phyloP scores from a whole-genome alignment of 1,284 basidiomycete species.

The Pisolithus thermaeus region DNA sequence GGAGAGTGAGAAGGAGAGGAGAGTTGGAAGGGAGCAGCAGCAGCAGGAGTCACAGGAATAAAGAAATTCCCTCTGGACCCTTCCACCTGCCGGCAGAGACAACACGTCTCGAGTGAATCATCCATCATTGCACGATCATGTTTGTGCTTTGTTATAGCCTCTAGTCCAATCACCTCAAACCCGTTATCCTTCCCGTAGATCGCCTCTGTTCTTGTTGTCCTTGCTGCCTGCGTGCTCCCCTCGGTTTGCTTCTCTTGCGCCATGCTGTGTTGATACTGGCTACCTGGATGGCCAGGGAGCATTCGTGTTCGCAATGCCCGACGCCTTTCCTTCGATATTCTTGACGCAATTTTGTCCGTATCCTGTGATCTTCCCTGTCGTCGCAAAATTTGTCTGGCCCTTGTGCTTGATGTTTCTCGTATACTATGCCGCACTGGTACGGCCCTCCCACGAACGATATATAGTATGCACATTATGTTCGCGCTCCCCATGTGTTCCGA shows the following conservation, averaged over 20 bases:
- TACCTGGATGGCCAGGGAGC: conserved; percentile 19
- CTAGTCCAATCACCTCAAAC: conserved; percentile 5
- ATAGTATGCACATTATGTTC: conserved; percentile 26
- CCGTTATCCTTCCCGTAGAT: conserved; percentile 10
- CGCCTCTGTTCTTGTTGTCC: conserved; percentile 25
- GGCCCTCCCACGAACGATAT: conserved; percentile 22
- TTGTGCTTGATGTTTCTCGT: conserved; percentile 26
- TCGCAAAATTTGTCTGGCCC: conserved; percentile 21
- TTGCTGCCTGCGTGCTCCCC: conserved; percentile 12
- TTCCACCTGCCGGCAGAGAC: neutral
- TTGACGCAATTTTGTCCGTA: conserved; percentile 22
- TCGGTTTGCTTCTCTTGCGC: conserved; percentile 9
- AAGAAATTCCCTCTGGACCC: conserved; percentile 6
- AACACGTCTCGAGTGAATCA: neutral
- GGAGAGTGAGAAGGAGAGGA: conserved; percentile 92
- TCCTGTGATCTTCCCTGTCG: conserved; percentile 14
- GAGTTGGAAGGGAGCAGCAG: conserved; percentile 77
- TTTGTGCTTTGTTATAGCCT: conserved; percentile 10
- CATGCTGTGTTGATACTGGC: conserved; percentile 19
- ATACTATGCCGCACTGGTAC: conserved; percentile 33
- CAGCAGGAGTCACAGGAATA: conserved; percentile 53
- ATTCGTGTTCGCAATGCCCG: conserved; percentile 3
- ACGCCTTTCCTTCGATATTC: conserved; percentile 23
- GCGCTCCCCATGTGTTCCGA: conserved; percentile 6
- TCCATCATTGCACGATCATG: conserved; percentile 11